These are phyloP conservation scores for Thraustochytrium striatum DNA, from an alignment of 352 stramenopile species.

Conservation along the genomic window DNA sequence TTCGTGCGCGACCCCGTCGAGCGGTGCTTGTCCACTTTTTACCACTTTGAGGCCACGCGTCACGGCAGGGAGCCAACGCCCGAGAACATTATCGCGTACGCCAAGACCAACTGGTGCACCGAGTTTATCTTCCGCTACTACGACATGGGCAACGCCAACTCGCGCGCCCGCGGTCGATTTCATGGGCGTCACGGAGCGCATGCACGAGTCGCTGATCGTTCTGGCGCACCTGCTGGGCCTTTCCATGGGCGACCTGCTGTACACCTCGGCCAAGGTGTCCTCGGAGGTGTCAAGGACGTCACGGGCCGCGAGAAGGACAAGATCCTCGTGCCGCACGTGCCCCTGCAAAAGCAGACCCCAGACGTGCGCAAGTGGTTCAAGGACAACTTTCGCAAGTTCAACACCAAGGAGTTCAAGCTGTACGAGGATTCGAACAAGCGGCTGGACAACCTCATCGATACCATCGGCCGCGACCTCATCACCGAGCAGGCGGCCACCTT, in stretches of 20 bases:
- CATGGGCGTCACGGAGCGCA: not conserved
- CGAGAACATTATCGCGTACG: not conserved
- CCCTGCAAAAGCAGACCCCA: not conserved
- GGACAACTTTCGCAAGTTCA: not conserved
- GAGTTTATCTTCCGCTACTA: not conserved
- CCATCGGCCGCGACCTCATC: not conserved
- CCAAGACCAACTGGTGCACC: not conserved
- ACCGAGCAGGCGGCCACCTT: not conserved
- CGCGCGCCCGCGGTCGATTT: not conserved
- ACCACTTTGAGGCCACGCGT: not conserved
- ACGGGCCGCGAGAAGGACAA: not conserved
- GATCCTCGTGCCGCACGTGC: not conserved
- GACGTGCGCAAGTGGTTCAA: not conserved
- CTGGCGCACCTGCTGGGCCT: not conserved
- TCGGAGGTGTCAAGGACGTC: not conserved
- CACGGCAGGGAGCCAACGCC: not conserved
- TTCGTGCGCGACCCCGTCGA: no score
- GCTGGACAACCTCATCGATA: not conserved
- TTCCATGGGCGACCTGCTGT: no score
- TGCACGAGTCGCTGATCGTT: not conserved
- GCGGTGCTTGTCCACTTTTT: not conserved
- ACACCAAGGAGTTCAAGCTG: not conserved
- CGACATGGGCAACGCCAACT: not conserved
- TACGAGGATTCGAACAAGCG: not conserved
- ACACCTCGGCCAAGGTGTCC: not conserved